Evolutionary conservation across 805 yeast genomes (phyloP).

Genomic region (Schizosaccharomyces cryophilus): DNA sequence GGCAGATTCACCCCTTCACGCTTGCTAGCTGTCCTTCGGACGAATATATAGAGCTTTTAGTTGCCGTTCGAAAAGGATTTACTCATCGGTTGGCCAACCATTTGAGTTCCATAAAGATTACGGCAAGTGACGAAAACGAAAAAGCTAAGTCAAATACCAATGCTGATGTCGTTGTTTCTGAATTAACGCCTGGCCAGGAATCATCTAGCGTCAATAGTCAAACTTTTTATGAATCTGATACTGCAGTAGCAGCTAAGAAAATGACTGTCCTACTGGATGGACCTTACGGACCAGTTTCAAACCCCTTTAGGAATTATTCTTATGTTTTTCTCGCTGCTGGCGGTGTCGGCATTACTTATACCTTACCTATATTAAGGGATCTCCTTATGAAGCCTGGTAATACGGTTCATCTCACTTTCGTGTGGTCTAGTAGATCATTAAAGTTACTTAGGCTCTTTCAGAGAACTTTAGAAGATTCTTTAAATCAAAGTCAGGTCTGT

Average conservation of each 20-base stretch:
- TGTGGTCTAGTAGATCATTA: neutral
- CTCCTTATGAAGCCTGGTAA: neutral
- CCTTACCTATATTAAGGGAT: slow-evolving; percentile 29
- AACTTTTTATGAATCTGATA: no score
- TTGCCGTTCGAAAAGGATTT: neutral
- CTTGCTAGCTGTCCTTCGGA: slow-evolving; percentile 18
- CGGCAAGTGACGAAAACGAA: neutral
- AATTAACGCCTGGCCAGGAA: neutral
- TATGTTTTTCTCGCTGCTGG: slow-evolving; percentile 28
- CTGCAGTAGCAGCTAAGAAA: neutral
- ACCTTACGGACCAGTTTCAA: neutral
- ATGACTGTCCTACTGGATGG: neutral
- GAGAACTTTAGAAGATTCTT: neutral
- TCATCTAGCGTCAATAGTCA: neutral
- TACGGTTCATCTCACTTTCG: neutral
- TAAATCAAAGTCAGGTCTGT: neutral
- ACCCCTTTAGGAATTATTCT: neutral
- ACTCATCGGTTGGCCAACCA: neutral
- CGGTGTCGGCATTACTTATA: slow-evolving; percentile 60
- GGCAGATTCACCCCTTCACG: slow-evolving; percentile 13
- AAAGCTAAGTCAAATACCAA: neutral
- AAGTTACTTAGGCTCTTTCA: neutral
- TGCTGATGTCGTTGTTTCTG: neutral
- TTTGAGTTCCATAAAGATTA: neutral
- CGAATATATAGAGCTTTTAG: slow-evolving; percentile 6